These are phyloP conservation scores for Ruellia speciosa DNA, from an alignment of 305 asterid species.

Conservation along the genomic window DNA sequence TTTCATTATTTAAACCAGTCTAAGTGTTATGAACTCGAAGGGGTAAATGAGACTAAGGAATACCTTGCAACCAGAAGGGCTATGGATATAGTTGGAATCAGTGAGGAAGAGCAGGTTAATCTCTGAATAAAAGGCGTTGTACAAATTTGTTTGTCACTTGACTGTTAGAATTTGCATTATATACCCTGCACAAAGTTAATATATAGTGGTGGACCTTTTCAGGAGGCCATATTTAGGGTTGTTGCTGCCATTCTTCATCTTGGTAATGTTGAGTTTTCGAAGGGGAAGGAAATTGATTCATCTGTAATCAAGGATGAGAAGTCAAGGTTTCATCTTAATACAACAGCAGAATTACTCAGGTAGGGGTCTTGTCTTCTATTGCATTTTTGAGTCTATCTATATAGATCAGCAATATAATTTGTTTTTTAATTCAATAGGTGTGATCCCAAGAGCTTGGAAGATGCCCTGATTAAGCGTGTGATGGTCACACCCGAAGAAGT, in stretches of 20 bases:
- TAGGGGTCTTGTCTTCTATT: slow-evolving; percentile 30
- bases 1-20: slow-evolving; percentile 92
- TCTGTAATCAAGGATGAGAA: slow-evolving; percentile 89
- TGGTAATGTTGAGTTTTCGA: slow-evolving; percentile 89
- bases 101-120: slow-evolving; percentile 90
- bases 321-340: slow-evolving; percentile 83
- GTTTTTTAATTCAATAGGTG: slow-evolving; percentile 52
- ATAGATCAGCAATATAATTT: slow-evolving; percentile 4
- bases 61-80: slow-evolving; percentile 96
- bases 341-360: slow-evolving; percentile 85
- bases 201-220: slow-evolving; percentile 20
- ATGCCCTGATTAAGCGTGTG: slow-evolving; percentile 92
- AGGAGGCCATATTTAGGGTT: slow-evolving; percentile 95
- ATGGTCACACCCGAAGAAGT: slow-evolving; percentile 99
- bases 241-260: slow-evolving; percentile 97
- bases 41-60: slow-evolving; percentile 84
- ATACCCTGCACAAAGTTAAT: slow-evolving; percentile 4
- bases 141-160: slow-evolving; percentile 10
- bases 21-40: slow-evolving; percentile 74
- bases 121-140: slow-evolving; percentile 19
- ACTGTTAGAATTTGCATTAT: slow-evolving; percentile 18
- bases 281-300: slow-evolving; percentile 93
- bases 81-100: slow-evolving; percentile 98
- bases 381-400: slow-evolving; percentile 10
- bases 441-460: slow-evolving; percentile 93